Percentiles rank a stretch among this genome's conserved stretches.
phyloP scores from a whole-genome alignment of 1,284 basidiomycete species.

The Rhodotorula sp. region DNA sequence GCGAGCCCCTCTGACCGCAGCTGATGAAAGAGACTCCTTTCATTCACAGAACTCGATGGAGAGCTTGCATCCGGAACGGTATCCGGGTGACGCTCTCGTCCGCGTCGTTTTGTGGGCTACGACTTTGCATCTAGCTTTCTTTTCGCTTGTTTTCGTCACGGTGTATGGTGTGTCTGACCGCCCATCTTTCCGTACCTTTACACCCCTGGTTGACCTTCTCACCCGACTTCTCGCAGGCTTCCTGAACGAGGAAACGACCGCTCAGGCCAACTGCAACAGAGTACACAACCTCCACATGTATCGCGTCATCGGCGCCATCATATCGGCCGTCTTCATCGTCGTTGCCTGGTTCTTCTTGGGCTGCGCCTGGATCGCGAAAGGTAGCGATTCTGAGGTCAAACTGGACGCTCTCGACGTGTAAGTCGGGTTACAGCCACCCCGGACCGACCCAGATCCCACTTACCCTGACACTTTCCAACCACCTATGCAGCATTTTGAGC shows the following conservation, averaged over 20 bases:
- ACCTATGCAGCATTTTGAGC: background rate
- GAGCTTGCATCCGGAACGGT: background rate
- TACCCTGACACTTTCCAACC: no score
- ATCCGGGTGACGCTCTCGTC: background rate
- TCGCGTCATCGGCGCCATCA: slow-evolving; percentile 5
- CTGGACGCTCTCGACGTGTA: background rate
- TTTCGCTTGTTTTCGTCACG: background rate
- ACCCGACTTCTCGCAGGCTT: background rate
- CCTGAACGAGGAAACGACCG: background rate
- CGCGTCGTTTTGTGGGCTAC: background rate
- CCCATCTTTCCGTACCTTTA: no score
- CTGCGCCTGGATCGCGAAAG: background rate
- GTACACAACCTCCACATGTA: slow-evolving; percentile 4
- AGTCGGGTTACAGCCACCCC: background rate
- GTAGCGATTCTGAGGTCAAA: background rate
- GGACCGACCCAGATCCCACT: no score
- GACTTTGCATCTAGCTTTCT: background rate
- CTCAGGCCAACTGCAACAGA: slow-evolving; percentile 13
- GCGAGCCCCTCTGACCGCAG: no score
- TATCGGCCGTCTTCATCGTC: background rate
- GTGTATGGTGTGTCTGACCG: background rate
- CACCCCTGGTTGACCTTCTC: no score
- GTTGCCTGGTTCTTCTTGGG: slow-evolving; percentile 3
- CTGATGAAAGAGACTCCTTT: background rate
- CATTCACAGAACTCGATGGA: background rate